Conservation (phyloP, 345 rosid genomes). For the Jatropha curcas region DNA sequence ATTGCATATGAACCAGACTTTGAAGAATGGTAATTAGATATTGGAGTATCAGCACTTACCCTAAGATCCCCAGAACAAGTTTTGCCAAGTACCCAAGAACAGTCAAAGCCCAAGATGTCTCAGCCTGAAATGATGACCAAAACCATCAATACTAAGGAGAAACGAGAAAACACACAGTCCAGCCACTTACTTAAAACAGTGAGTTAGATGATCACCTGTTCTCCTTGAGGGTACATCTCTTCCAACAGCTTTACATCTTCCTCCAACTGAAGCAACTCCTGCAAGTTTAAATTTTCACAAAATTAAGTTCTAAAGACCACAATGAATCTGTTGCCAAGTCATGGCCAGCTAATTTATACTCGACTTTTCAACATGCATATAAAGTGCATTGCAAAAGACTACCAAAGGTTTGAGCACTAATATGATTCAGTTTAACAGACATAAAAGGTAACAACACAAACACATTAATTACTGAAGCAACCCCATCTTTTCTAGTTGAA, state of each 20-base stretch:
- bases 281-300: slow-evolving; percentile 27
- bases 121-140: slow-evolving; percentile 60
- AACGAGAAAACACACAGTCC: neutral
- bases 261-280: slow-evolving; percentile 92
- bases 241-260: slow-evolving; percentile 97
- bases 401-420: neutral
- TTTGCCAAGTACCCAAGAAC: slow-evolving; percentile 94
- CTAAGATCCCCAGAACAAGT: slow-evolving; percentile 76
- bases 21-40: neutral
- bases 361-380: neutral
- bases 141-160: slow-evolving; percentile 10
- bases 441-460: neutral
- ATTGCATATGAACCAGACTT: neutral
- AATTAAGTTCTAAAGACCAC: slow-evolving; percentile 18
- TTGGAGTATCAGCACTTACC: slow-evolving; percentile 50
- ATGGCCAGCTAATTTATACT: neutral
- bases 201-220: slow-evolving; percentile 54
- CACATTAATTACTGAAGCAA: neutral
- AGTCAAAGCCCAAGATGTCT: slow-evolving; percentile 95
- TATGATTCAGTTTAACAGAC: neutral
- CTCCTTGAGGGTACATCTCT: slow-evolving; percentile 99
- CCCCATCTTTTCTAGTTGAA: neutral
- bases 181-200: slow-evolving; percentile 5
- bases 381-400: neutral
- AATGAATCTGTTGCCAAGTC: slow-evolving; percentile 3